Percentiles rank a stretch among this genome's conserved stretches.
Evolutionary conservation across 495 filamentous ascomycete genomes (phyloP).

Genomic region (Tuber melanosporum): DNA sequence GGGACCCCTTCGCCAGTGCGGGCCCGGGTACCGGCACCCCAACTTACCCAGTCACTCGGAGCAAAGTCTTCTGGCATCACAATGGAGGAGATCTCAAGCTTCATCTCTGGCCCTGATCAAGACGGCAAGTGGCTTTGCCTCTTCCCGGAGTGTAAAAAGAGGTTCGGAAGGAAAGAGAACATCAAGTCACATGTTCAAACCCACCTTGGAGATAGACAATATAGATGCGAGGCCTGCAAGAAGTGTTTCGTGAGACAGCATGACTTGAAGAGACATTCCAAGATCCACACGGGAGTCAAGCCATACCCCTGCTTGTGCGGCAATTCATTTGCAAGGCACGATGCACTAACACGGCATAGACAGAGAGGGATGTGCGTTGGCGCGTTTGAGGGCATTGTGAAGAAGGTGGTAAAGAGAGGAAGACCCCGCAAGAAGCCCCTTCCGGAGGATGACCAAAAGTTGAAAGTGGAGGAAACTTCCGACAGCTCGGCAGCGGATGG

Average conservation of each 20-base stretch:
- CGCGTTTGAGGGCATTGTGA: slow-evolving; percentile 74
- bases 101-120: slow-evolving; percentile 70
- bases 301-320: slow-evolving; percentile 87
- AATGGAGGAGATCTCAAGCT: slow-evolving; percentile 75
- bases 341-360: slow-evolving; percentile 86
- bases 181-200: slow-evolving; percentile 97
- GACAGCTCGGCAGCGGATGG: slow-evolving; percentile 25
- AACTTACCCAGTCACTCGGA: slow-evolving; percentile 20
- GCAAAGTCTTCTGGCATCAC: slow-evolving; percentile 68
- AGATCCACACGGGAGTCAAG: slow-evolving; percentile 91
- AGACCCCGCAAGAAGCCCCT: slow-evolving; percentile 56
- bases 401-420: slow-evolving; percentile 61
- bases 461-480: slow-evolving; percentile 23
- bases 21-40: slow-evolving; percentile 20
- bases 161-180: slow-evolving; percentile 91
- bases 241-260: slow-evolving; percentile 96
- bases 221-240: slow-evolving; percentile 74
- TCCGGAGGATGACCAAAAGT: slow-evolving; percentile 60
- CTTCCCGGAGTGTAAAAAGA: slow-evolving; percentile 71
- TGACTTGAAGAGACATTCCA: slow-evolving; percentile 91
- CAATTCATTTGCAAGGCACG: slow-evolving; percentile 83
- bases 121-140: slow-evolving; percentile 81
- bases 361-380: slow-evolving; percentile 94
- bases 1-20: slow-evolving; percentile 30
- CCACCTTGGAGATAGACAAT: slow-evolving; percentile 91